phyloP scores from a whole-genome alignment of 257 asterid genomes.

The Datura wrightii region DNA sequence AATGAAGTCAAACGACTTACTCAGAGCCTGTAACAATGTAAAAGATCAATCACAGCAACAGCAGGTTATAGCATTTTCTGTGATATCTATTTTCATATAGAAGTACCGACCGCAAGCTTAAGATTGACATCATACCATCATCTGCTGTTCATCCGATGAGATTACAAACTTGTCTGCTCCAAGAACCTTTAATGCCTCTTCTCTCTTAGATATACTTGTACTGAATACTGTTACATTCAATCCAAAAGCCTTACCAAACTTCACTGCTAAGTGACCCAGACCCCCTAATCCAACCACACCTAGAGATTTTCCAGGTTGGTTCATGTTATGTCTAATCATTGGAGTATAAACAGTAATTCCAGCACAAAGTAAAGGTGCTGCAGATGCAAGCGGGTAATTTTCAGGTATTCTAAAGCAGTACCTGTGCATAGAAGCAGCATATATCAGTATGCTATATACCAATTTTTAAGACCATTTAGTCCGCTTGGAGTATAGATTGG shows the following conservation, averaged over 20 bases:
- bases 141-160: conserved; percentile 78
- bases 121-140: conserved; percentile 49
- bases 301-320: conserved; percentile 82
- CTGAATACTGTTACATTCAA: conserved; percentile 87
- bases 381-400: conserved; percentile 65
- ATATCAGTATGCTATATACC: neutral
- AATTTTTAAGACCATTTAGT: neutral
- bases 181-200: conserved; percentile 70
- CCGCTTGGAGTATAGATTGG: neutral
- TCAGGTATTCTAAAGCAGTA: conserved; percentile 81
- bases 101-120: neutral
- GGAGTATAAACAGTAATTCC: conserved; percentile 94
- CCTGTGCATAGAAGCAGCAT: conserved; percentile 45
- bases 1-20: conserved; percentile 73
- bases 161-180: conserved; percentile 85
- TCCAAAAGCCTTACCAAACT: conserved; percentile 95
- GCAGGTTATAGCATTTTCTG: neutral
- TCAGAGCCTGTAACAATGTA: conserved; percentile 59
- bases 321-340: conserved; percentile 83
- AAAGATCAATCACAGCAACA: conserved; percentile 15
- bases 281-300: conserved; percentile 97
- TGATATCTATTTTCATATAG: neutral
- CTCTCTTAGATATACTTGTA: conserved; percentile 78
- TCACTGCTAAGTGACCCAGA: conserved; percentile 94
- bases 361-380: conserved; percentile 95